Base-by-base conservation (phyloP, 163 green algal species). In the Scenedesmus sp. region DNA sequence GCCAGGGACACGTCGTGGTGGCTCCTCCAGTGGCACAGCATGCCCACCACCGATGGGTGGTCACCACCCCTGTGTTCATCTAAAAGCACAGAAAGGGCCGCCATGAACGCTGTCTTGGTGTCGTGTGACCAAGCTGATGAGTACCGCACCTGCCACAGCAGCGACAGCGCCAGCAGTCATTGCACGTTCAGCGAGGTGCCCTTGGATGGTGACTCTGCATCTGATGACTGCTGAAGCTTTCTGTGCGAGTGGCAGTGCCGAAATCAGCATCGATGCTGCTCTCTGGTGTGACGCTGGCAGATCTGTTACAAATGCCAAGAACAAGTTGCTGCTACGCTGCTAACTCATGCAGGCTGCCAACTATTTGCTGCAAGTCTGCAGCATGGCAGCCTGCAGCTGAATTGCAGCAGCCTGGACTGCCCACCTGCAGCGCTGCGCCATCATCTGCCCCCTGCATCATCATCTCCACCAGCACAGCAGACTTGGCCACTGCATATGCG, bases 401-500 rank as follows among this genome's bases (percentile, higher is more conserved):
- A n/a, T n/a, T n/a, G n/a, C n/a, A n/a, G n/a, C n/a, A n/a, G n/a
- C n/a, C n/a, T n/a, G n/a, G n/a, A n/a, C n/a, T n/a, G n/a, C n/a
- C 15, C 43, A 93, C 90, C 87, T 93, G 91, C 61, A 92, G 79
- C 33, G 92, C 83, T 42, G 53, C 16, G 40, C 89, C 86, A 49
- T 51, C 68, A 10, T 73, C 40, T 24, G 78, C 86, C n/a, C 81
- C 91, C 72, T 79, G 68, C 35, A 7, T 5, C 61, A 93, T 70
- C 91, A 18, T 93, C 49, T 91, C 37, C 26, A 68, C 80, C n/a
- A 93, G 15, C 40, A 93, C 91, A 81, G 51, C 78, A 53, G 91
- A 76, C 73, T 93, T 93, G 81, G 91, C 91, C 18, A 88, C 83
- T 53, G 59, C 82, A 42, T 92, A 93, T 7, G 87, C 80, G 9